Evolutionary conservation across 805 yeast species (phyloP).

Genomic region (Candida tammaniensis): DNA sequence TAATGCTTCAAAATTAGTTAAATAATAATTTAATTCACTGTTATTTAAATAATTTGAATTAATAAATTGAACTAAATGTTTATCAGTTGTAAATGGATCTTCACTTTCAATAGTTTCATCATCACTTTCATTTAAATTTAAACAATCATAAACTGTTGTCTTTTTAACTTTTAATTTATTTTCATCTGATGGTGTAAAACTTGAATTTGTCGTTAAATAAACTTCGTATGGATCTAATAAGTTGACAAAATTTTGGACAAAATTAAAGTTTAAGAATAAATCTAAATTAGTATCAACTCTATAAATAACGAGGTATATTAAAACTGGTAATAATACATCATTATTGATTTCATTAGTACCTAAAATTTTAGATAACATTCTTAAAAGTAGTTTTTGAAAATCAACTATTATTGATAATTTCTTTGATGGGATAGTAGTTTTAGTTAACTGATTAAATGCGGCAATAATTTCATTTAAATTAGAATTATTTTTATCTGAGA

Average conservation of each 20-base stretch:
- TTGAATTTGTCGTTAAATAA: conserved; percentile 13
- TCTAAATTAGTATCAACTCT: conserved; percentile 19
- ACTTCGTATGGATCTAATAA: conserved; percentile 30
- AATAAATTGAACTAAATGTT: conserved; percentile 26
- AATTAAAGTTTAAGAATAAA: conserved; percentile 34
- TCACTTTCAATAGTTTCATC: conserved; percentile 2
- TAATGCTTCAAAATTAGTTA: conserved; percentile 43
- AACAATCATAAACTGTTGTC: conserved; percentile 26
- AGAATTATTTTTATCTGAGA: background rate
- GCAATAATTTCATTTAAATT: conserved; percentile 14
- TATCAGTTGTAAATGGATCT: conserved; percentile 30
- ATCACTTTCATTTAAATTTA: conserved; percentile 21
- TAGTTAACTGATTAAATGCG: conserved; percentile 17
- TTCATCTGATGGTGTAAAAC: conserved; percentile 10
- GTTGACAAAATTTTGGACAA: conserved; percentile 34
- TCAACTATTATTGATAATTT: conserved; percentile 28
- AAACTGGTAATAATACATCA: conserved; percentile 38
- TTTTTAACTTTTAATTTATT: conserved; percentile 14
- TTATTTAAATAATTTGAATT: conserved; percentile 28
- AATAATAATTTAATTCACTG: conserved; percentile 37
- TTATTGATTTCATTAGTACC: conserved; percentile 29
- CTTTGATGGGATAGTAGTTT: conserved; percentile 28
- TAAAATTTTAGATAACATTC: conserved; percentile 17
- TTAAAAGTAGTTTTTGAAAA: conserved; percentile 28
- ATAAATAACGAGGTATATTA: conserved; percentile 35